Base-by-base conservation (phyloP, 202 grass and related monocot genomes). In the Cymbopogon flexuosus region DNA sequence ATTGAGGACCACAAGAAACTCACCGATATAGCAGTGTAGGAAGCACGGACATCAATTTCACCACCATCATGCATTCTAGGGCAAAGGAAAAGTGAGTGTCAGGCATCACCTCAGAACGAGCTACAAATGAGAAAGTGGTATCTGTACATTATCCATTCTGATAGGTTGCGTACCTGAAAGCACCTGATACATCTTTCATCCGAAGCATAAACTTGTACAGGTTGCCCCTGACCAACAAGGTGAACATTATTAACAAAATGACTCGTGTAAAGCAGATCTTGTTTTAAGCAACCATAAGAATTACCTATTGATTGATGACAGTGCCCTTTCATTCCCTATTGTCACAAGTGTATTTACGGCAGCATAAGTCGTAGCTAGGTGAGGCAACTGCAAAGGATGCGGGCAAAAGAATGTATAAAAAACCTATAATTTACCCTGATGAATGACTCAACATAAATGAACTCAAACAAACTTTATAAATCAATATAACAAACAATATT, bases 321-420 rank as follows among this genome's bases (percentile, higher is more conserved):
- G 69, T 34, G 95, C 92, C 33, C 16, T 91, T 82, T 95, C 84
- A 70, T 84, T 95, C 66, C 95, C 95, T 79, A 98, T 88, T 74
- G 86, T 86, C 51, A 94, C 54, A 79, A 98, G 90, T 45, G 92
- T 84, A 78, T 98, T 98, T 71, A 98, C 90, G 31, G 95, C 95
- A 85, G 92, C 92, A 88, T 95, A 98, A 73, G 92, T 89, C 39
- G 95, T 98, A 91, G 95, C 95, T 65, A 98, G 86, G 93, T 98
- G 95, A 84, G 95, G 90, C 83, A 95, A 36, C 95, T 98, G 73
- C 16, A 76, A 42, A 85, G 45, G 79, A 85, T 5, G 31, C 6
- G 12, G 52, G 21, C 31, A 65, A 78, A 75, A 72, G 2, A 70
- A 84, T 75, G 23, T 27, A 3, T 71, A 76, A 70, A 47, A 30